Base-by-base conservation (phyloP, 1,284 basidiomycete genomes). In the Termitomyces sp. region DNA sequence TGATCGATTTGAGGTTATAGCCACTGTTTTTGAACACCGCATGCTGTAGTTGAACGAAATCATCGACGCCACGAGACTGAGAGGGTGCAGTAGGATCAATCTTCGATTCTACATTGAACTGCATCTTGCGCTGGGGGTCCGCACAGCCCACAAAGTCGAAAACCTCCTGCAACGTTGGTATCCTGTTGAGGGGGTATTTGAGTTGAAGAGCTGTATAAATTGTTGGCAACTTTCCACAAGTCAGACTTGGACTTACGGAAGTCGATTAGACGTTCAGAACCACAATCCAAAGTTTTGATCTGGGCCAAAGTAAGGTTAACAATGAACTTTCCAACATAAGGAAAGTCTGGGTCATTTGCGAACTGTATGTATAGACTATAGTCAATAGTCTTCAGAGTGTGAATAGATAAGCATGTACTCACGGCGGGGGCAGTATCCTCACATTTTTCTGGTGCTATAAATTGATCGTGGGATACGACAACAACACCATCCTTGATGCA, bases 81-180 rank as follows among this genome's bases (percentile, higher is more conserved):
- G 83, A 80, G 9, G 77, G 73, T 54, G 74, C 65, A 31, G 73
- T 74, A 3, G 87, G 73, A 62, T 91, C 77, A 55, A 91, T 79
- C 69, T 92, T 92, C 41, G 85, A 87, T 70, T 92, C 90, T 57
- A 92, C 87, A 66, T 92, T 91, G 79, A 83, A 90, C 31, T 76
- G 69, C 21, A 90, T 76, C 41, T 73, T 67, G 54, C 79, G 80
- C 30, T 75, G 65, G 1, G 81, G 79, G 63, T 88, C 88, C 2
- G 80, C 85, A 62, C 89, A 92, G 45, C 77, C 74, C 7, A 81
- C 86, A 64, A 92, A 91, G 47, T 83, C 80, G 62, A 92, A 90
- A 10, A 90, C 70, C 68, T 92, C 87, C 59, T 76, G 68, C 33
- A 92, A 70, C 1, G 89, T 91, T 5, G 88, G 82, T 53, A 92